phyloP scores from a whole-genome alignment of 1,284 basidiomycete species.

The Leccinum griseonigrum region DNA sequence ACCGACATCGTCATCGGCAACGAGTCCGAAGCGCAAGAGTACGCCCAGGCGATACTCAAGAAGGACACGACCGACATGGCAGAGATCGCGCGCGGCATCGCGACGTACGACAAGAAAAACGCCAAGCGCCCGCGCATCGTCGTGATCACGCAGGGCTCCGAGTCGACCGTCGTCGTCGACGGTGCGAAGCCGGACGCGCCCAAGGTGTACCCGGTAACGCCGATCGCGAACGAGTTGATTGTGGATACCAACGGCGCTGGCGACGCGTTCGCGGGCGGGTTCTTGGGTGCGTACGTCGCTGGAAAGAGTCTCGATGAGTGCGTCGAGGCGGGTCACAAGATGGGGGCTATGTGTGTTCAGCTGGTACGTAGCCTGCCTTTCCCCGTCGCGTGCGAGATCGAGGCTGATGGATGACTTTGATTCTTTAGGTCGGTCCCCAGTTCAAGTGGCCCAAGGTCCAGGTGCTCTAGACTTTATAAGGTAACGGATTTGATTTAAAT shows the following conservation, averaged over 20 bases:
- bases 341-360: constrained; percentile 88
- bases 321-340: constrained; percentile 85
- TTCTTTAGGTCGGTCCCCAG: constrained; percentile 65
- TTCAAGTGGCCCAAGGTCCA: constrained; percentile 78
- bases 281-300: constrained; percentile 82
- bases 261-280: constrained; percentile 98
- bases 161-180: constrained; percentile 79
- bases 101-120: constrained; percentile 57
- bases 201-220: constrained; percentile 61
- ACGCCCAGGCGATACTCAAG: constrained; percentile 67
- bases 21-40: constrained; percentile 91
- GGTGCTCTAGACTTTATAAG: constrained; percentile 45
- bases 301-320: constrained; percentile 82
- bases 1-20: constrained; percentile 91
- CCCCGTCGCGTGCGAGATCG: neutral
- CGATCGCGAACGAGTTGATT: constrained; percentile 69
- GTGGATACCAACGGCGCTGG: constrained; percentile 99
- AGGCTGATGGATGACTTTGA: neutral
- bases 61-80: constrained; percentile 61
- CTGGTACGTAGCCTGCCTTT: constrained; percentile 50
- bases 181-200: constrained; percentile 53
- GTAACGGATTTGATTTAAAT: neutral
- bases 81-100: constrained; percentile 73
- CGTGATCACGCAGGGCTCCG: constrained; percentile 89
- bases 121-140: constrained; percentile 81